A percentile compares a stretch with the other conserved stretches of the same genome.
Conservation (phyloP, 768 basidiomycete genomes). For the Xanthoconium stramineum region DNA sequence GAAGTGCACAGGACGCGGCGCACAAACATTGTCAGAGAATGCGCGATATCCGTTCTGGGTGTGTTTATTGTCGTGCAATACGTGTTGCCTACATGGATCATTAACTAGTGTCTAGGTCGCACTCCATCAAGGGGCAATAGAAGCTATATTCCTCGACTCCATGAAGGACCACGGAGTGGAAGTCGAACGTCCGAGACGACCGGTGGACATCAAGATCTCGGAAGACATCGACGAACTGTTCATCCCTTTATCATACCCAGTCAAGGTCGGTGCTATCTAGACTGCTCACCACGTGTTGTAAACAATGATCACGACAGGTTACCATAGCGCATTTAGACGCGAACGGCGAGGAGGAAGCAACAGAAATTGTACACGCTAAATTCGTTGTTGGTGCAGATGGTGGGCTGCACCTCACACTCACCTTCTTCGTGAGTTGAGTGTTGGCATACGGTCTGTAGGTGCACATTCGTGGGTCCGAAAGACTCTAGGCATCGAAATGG, state of each 20-base stretch:
- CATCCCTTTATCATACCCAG: conserved; percentile 24
- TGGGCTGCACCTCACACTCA: background rate
- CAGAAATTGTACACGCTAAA: too few relatives aligned
- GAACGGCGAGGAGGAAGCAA: conserved; percentile 27
- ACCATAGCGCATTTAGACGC: conserved; percentile 17
- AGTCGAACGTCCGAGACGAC: conserved; percentile 29
- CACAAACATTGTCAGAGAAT: conserved; percentile 56
- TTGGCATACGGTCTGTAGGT: background rate
- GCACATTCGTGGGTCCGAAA: too few relatives aligned
- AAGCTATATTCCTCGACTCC: too few relatives aligned
- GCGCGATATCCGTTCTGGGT: too few relatives aligned
- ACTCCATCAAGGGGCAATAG: too few relatives aligned
- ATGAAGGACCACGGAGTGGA: too few relatives aligned
- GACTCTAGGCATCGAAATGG: background rate
- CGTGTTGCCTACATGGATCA: background rate
- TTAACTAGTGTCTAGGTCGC: conserved; percentile 23
- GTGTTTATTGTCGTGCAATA: background rate
- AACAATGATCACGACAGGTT: conserved; percentile 13
- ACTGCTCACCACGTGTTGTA: background rate
- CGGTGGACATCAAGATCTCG: conserved; percentile 29
- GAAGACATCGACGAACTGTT: too few relatives aligned
- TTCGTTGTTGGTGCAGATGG: too few relatives aligned
- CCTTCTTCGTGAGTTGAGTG: too few relatives aligned
- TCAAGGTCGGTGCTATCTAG: conserved; percentile 20
- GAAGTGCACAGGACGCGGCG: too few relatives aligned